These are phyloP conservation scores for Sphaerulina populicola DNA, from an alignment of 2,329 filamentous ascomycete species.

Conservation along the genomic window DNA sequence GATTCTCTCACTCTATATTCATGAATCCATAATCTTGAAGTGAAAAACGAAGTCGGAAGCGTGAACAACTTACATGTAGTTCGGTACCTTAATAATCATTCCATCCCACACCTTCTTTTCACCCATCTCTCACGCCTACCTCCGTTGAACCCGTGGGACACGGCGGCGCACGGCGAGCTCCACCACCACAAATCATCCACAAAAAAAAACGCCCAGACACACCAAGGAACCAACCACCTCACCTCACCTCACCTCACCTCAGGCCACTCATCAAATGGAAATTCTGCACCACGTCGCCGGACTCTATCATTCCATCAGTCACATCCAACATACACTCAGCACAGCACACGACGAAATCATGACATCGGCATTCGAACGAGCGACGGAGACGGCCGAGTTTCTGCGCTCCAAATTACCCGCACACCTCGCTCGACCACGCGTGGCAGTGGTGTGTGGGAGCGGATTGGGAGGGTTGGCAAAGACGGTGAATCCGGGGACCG, in stretches of 20 bases:
- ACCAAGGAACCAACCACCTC: neutral
- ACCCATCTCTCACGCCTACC: neutral
- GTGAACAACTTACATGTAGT: neutral
- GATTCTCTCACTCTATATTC: too few species aligned
- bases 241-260: neutral
- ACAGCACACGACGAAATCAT: conserved; percentile 31
- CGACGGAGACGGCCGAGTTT: conserved; percentile 45
- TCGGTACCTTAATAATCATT: neutral
- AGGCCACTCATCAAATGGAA: conserved; percentile 5
- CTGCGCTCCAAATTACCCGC: conserved; percentile 45
- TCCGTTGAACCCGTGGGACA: too few species aligned
- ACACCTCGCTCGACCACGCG: conserved; percentile 44
- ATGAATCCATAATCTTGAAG: too few species aligned
- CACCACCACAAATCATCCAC: conserved; percentile 2
- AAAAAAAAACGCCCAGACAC: neutral
- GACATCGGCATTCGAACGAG: conserved; percentile 35
- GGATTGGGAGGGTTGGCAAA: conserved; percentile 54
- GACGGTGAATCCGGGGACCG: conserved; percentile 44
- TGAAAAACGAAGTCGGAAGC: too few species aligned
- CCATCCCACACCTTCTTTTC: neutral
- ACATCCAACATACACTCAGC: conserved; percentile 26
- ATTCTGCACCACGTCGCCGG: conserved; percentile 29
- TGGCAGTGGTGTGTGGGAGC: conserved; percentile 58
- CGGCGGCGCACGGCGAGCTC: conserved; percentile 8
- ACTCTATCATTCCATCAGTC: conserved; percentile 30